Evolutionary conservation across 768 basidiomycete species (phyloP).

Genomic region (Dentipellis fragilis): DNA sequence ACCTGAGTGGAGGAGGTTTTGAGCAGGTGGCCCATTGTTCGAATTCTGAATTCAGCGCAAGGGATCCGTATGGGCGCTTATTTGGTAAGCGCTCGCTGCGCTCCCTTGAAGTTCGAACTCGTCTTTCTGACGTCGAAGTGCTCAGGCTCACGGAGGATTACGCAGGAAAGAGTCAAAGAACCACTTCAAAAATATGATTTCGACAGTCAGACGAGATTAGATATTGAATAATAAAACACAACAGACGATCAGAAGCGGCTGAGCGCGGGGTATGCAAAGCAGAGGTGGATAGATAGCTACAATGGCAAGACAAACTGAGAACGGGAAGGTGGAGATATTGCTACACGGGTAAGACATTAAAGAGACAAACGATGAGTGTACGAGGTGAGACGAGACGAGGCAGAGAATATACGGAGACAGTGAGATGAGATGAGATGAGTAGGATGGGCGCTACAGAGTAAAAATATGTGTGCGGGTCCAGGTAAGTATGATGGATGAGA

Average conservation of each 20-base stretch:
- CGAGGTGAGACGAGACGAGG: slow-evolving; percentile 4
- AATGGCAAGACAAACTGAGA: background rate
- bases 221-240: background rate
- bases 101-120: too few relatives aligned
- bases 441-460: background rate
- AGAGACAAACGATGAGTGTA: background rate
- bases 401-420: background rate
- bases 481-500: background rate
- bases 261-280: background rate
- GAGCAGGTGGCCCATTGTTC: too few relatives aligned
- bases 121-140: too few relatives aligned
- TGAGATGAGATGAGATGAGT: background rate
- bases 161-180: background rate
- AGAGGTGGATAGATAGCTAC: slow-evolving; percentile 5
- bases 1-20: too few relatives aligned
- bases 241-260: background rate
- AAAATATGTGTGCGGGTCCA: background rate
- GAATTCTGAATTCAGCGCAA: too few relatives aligned
- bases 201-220: background rate
- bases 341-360: slow-evolving; percentile 5
- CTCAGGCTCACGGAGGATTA: background rate
- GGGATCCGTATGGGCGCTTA: too few relatives aligned
- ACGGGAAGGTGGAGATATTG: slow-evolving; percentile 1
- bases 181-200: background rate
- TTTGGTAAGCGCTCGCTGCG: too few relatives aligned